These are phyloP conservation scores for Hordeum marinum DNA, from an alignment of 176 grass and related monocot genomes.

Conservation along the genomic window DNA sequence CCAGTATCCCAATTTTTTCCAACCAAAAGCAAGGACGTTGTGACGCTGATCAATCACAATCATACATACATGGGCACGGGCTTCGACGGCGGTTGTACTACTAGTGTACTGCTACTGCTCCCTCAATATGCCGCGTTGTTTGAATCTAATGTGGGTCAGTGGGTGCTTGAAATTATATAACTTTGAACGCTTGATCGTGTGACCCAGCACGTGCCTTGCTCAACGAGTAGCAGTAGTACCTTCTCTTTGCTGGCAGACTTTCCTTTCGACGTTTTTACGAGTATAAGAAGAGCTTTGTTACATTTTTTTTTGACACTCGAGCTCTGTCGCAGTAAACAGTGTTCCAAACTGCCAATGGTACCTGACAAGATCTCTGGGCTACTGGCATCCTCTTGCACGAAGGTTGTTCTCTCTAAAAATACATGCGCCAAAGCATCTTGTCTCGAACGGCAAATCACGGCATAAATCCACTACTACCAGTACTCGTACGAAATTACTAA, in stretches of 20 bases:
- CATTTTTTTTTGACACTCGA: neutral
- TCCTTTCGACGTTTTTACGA: neutral
- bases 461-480: neutral
- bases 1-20: neutral
- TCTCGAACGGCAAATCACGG: neutral
- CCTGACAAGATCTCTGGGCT: neutral
- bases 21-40: neutral
- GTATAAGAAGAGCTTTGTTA: neutral
- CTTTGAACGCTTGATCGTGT: neutral
- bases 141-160: conserved; percentile 7
- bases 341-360: neutral
- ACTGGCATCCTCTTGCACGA: neutral
- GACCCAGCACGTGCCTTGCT: neutral
- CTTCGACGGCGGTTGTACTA: neutral
- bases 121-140: conserved; percentile 8
- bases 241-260: neutral
- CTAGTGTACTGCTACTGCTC: neutral
- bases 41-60: conserved; percentile 14
- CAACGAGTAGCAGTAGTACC: neutral
- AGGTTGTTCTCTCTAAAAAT: neutral
- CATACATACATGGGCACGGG: neutral
- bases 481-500: too few relatives aligned
- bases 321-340: neutral
- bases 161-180: neutral
- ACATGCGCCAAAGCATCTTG: neutral